Evolutionary conservation across 371 early-diverging fungal genomes (phyloP).

Genomic region (Syncephalastrum racemosum): DNA sequence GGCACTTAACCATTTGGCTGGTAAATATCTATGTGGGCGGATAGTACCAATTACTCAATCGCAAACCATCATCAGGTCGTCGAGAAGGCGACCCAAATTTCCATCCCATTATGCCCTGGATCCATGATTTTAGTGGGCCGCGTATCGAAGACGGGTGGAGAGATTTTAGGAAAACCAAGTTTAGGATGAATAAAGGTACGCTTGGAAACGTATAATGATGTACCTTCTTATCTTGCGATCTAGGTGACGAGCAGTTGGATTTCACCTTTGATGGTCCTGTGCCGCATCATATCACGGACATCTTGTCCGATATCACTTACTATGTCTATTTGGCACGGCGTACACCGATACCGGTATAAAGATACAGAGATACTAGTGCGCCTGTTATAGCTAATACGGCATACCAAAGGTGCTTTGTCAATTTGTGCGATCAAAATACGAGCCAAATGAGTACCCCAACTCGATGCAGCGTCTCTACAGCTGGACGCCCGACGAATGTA

Average conservation of each 20-base stretch:
- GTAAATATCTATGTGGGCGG: constrained; percentile 31
- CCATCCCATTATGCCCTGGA: constrained; percentile 76
- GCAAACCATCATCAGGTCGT: constrained; percentile 38
- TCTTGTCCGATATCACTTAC: constrained; percentile 71
- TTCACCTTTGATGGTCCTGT: constrained; percentile 69
- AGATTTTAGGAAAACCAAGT: constrained; percentile 67
- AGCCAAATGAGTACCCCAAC: constrained; percentile 70
- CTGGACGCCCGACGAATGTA: constrained; percentile 79
- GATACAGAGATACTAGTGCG: not conserved
- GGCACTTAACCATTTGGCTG: constrained; percentile 78
- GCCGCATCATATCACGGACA: constrained; percentile 73
- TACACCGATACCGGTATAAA: constrained; percentile 60
- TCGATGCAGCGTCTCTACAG: constrained; percentile 63
- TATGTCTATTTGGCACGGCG: constrained; percentile 68
- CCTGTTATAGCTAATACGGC: not conserved
- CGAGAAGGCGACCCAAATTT: constrained; percentile 69
- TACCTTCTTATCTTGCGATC: not conserved
- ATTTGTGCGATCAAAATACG: constrained; percentile 70
- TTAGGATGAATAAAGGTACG: constrained; percentile 64
- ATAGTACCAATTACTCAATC: not conserved
- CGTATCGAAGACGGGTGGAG: constrained; percentile 59
- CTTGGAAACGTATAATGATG: not conserved
- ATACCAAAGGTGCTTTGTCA: constrained; percentile 52
- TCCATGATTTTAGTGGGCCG: constrained; percentile 65
- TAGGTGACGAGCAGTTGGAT: constrained; percentile 72